These are phyloP conservation scores for Senecio squalidus DNA, from an alignment of 140 eudicot genomes.

Conservation along the genomic window DNA sequence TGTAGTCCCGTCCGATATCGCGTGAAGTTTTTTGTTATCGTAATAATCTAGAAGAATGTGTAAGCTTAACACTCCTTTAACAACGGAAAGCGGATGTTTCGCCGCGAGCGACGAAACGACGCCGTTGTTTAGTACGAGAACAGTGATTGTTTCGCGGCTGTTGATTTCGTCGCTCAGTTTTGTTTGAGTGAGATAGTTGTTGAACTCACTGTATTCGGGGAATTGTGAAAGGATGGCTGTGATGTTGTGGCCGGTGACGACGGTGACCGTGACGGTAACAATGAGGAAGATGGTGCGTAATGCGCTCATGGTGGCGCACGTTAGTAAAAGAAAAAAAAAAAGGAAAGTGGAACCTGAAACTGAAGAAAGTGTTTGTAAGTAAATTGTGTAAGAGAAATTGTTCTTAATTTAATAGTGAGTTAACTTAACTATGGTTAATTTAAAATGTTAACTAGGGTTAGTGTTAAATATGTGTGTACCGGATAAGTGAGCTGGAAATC, in stretches of 20 bases:
- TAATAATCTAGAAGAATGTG: conserved; percentile 71
- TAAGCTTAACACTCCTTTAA: conserved; percentile 54
- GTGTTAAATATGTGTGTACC: conserved; percentile 9
- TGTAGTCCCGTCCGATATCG: conserved; percentile 57
- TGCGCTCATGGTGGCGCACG: conserved; percentile 37
- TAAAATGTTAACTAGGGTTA: conserved; percentile 19
- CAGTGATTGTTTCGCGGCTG: conserved; percentile 68
- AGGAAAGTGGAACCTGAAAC: conserved; percentile 10
- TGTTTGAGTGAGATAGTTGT: conserved; percentile 53
- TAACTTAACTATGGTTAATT: conserved; percentile 26
- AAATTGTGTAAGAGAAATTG: neutral
- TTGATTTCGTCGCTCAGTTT: conserved; percentile 85
- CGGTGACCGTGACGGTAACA: conserved; percentile 21
- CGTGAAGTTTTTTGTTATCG: conserved; percentile 69
- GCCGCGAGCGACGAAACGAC: conserved; percentile 54
- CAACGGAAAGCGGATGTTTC: conserved; percentile 52
- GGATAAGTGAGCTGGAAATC: conserved; percentile 14
- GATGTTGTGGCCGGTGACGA: conserved; percentile 51
- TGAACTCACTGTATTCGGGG: conserved; percentile 71
- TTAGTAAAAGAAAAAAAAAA: neutral
- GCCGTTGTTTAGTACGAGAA: conserved; percentile 55
- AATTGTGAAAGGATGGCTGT: conserved; percentile 46
- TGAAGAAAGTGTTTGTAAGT: conserved; percentile 9
- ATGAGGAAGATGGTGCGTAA: conserved; percentile 27
- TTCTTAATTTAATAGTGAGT: conserved; percentile 20